Percentiles rank a stretch among this genome's conserved stretches.
These are phyloP conservation scores for Yamadazyma phyllophila DNA, from an alignment of 805 yeast genomes.

Conservation along the genomic window DNA sequence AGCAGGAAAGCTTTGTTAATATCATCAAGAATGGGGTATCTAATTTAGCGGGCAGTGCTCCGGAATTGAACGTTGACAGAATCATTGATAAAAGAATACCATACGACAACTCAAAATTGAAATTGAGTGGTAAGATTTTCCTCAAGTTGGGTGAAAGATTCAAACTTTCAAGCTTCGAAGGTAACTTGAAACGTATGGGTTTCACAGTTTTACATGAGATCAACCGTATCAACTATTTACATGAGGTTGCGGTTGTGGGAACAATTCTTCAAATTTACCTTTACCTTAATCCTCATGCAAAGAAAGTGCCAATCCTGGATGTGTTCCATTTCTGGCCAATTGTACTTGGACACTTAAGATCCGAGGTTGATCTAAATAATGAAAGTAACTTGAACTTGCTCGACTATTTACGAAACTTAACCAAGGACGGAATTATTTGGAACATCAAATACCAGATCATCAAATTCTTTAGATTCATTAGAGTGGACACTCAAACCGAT, in stretches of 20 bases:
- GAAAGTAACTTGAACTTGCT: constrained; percentile 23
- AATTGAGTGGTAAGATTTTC: constrained; percentile 37
- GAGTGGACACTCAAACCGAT: constrained; percentile 18
- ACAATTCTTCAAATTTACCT: constrained; percentile 30
- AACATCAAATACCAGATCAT: constrained; percentile 14
- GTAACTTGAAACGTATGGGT: constrained; percentile 47
- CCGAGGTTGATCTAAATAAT: constrained; percentile 19
- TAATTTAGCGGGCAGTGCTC: constrained; percentile 22
- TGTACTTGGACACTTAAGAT: constrained; percentile 19
- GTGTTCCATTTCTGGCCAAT: constrained; percentile 31
- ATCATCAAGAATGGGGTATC: constrained; percentile 36
- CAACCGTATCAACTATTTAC: constrained; percentile 48
- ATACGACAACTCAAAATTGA: constrained; percentile 11
- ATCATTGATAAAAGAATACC: constrained; percentile 7
- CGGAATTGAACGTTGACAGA: constrained; percentile 5
- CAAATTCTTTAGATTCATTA: constrained; percentile 26
- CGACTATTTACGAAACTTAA: constrained; percentile 15
- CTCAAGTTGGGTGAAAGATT: constrained; percentile 35
- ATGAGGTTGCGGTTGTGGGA: constrained; percentile 56
- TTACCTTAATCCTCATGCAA: constrained; percentile 18
- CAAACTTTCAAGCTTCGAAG: constrained; percentile 18
- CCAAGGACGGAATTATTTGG: constrained; percentile 21
- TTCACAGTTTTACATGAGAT: constrained; percentile 53
- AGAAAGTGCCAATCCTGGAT: constrained; percentile 16
- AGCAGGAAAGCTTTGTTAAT: constrained; percentile 46